phyloP scores from a whole-genome alignment of 768 basidiomycete species.

The Mycena polygramma region DNA sequence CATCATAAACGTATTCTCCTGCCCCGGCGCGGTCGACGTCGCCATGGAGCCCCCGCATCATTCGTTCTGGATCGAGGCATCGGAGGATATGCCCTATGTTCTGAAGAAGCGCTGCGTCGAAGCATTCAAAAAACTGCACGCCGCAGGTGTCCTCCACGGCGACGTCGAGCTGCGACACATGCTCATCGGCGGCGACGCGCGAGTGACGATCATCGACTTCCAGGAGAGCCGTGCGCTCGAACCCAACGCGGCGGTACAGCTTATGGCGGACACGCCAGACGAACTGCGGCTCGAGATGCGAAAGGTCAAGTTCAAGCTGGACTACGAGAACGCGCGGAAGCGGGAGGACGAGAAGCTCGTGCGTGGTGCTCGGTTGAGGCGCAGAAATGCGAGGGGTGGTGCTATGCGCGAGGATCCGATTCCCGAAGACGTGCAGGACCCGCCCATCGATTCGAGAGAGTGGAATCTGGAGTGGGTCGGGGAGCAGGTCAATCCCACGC shows the following conservation, averaged over 20 bases:
- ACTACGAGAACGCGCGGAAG: conserved; percentile 49
- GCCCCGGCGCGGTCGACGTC: conserved; percentile 54
- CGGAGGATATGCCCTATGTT: conserved; percentile 65
- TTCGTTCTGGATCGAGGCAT: conserved; percentile 74
- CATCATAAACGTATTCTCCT: conserved; percentile 63
- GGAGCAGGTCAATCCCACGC: conserved; percentile 13
- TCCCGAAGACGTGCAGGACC: conserved; percentile 70
- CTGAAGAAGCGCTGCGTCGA: conserved; percentile 67
- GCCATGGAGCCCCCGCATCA: conserved; percentile 69
- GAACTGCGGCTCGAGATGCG: conserved; percentile 67
- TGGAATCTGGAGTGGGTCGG: conserved; percentile 56
- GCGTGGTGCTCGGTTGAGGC: conserved; percentile 28
- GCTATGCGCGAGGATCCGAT: conserved; percentile 2
- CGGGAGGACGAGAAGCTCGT: conserved; percentile 34
- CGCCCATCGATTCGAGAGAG: conserved; percentile 73
- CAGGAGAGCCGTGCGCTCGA: conserved; percentile 51
- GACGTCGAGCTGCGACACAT: conserved; percentile 64
- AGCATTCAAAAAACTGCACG: conserved; percentile 64
- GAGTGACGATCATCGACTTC: conserved; percentile 69
- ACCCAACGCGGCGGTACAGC: conserved; percentile 45
- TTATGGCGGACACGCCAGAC: conserved; percentile 52
- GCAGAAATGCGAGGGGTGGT: conserved; percentile 9
- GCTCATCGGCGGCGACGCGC: conserved; percentile 66
- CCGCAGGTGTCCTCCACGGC: conserved; percentile 62
- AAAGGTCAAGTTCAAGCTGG: conserved; percentile 67